phyloP scores from a whole-genome alignment of 2,329 filamentous ascomycete genomes.

The Ophiostoma sp. region DNA sequence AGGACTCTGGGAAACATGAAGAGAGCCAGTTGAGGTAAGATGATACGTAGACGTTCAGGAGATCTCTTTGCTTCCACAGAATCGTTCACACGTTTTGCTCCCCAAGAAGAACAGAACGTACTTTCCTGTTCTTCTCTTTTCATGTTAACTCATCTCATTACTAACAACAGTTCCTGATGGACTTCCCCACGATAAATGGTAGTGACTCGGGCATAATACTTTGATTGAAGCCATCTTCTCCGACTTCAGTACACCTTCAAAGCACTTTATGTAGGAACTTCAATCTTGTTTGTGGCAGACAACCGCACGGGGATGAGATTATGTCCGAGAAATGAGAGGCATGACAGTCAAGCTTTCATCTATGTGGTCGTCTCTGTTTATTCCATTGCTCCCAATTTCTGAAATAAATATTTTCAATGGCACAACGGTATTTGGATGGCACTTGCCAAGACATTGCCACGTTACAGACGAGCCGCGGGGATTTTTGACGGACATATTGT shows the following conservation, averaged over 20 bases:
- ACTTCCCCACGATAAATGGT: background rate
- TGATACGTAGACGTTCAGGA: no score
- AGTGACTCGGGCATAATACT: background rate
- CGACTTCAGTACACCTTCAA: background rate
- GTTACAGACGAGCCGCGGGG: constrained; percentile 12
- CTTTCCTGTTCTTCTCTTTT: no score
- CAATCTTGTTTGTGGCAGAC: background rate
- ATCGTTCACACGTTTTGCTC: no score
- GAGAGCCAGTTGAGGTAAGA: no score
- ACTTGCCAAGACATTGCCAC: constrained; percentile 18
- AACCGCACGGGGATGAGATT: constrained; percentile 1
- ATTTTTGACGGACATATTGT: background rate
- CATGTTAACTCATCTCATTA: no score
- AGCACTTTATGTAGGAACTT: background rate
- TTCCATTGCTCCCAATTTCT: background rate
- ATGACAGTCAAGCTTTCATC: background rate
- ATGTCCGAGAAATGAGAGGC: constrained; percentile 2
- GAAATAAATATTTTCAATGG: background rate
- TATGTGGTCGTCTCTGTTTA: background rate
- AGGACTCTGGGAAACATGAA: no score
- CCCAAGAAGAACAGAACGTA: no score
- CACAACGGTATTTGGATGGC: background rate
- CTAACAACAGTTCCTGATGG: background rate
- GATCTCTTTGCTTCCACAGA: no score
- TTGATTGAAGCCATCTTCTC: background rate